phyloP scores from a whole-genome alignment of 768 basidiomycete genomes.

The Asterophora parasitica region DNA sequence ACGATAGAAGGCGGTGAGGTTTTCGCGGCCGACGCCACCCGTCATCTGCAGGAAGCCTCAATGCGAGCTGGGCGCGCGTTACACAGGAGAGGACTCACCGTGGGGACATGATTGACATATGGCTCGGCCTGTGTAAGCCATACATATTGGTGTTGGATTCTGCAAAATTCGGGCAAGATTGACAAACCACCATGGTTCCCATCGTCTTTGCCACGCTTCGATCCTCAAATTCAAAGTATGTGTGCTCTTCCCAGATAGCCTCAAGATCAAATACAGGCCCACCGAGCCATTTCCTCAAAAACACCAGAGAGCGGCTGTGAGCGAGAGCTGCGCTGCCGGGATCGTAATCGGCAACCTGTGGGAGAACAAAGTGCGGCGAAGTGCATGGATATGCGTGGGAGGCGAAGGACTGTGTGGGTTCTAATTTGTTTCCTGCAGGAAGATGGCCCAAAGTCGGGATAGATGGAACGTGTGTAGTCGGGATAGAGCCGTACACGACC shows the following conservation, averaged over 20 bases:
- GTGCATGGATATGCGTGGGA: slow-evolving; percentile 20
- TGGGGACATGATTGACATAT: slow-evolving; percentile 58
- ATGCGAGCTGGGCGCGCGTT: neutral
- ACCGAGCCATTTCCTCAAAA: slow-evolving; percentile 39
- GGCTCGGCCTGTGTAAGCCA: slow-evolving; percentile 39
- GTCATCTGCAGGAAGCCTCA: slow-evolving; percentile 36
- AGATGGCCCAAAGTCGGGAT: slow-evolving; percentile 36
- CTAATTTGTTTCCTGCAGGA: slow-evolving; percentile 21
- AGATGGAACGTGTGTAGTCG: slow-evolving; percentile 13
- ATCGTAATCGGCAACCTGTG: slow-evolving; percentile 35
- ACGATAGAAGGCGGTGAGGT: slow-evolving; percentile 48
- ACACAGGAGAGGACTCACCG: slow-evolving; percentile 25
- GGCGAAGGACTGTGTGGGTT: slow-evolving; percentile 20
- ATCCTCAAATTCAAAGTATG: slow-evolving; percentile 47
- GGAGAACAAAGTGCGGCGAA: slow-evolving; percentile 40
- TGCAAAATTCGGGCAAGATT: neutral
- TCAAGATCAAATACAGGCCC: slow-evolving; percentile 55
- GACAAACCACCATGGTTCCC: slow-evolving; percentile 49
- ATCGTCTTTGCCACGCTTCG: slow-evolving; percentile 50
- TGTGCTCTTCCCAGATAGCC: slow-evolving; percentile 59
- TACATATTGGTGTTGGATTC: neutral
- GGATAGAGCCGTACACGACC: slow-evolving; percentile 30
- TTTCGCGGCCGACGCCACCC: slow-evolving; percentile 48
- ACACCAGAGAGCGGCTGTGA: slow-evolving; percentile 42
- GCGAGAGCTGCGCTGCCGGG: slow-evolving; percentile 38